phyloP scores from a whole-genome alignment of 768 basidiomycete species.

The Boletus speciosus region DNA sequence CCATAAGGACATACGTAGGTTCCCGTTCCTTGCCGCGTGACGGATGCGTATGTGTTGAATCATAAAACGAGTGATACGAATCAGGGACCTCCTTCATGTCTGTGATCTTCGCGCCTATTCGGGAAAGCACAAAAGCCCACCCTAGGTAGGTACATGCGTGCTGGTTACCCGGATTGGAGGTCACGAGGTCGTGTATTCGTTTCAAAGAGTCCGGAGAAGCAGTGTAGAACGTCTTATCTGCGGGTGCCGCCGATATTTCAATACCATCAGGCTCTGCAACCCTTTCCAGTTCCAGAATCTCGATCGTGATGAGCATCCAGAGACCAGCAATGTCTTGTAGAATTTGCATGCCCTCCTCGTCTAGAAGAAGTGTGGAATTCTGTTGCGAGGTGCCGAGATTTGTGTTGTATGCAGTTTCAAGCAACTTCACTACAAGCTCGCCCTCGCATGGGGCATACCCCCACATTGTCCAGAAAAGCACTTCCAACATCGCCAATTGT shows the following conservation, averaged over 20 bases:
- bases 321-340: conserved; percentile 65
- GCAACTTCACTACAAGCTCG: conserved; percentile 57
- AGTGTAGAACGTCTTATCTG: conserved; percentile 51
- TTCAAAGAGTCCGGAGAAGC: conserved; percentile 60
- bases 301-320: conserved; percentile 78
- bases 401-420: conserved; percentile 60
- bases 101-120: conserved; percentile 46
- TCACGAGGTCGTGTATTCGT: conserved; percentile 65
- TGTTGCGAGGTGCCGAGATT: conserved; percentile 63
- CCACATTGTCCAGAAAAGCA: conserved; percentile 90
- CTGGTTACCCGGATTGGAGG: conserved; percentile 56
- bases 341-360: conserved; percentile 68
- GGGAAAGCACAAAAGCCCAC: conserved; percentile 82
- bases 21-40: conserved; percentile 55
- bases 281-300: conserved; percentile 76
- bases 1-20: conserved; percentile 54
- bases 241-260: conserved; percentile 50
- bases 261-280: conserved; percentile 50
- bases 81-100: conserved; percentile 51
- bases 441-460: conserved; percentile 65
- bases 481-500: conserved; percentile 78
- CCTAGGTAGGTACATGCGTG: conserved; percentile 70
- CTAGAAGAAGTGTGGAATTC: conserved; percentile 62
- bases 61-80: conserved; percentile 54
- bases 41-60: conserved; percentile 43